Evolutionary conservation across 306 rosid genomes (phyloP), one percentile per base, ranked within the genome.

Genomic region (Crataegus laevigata): DNA sequence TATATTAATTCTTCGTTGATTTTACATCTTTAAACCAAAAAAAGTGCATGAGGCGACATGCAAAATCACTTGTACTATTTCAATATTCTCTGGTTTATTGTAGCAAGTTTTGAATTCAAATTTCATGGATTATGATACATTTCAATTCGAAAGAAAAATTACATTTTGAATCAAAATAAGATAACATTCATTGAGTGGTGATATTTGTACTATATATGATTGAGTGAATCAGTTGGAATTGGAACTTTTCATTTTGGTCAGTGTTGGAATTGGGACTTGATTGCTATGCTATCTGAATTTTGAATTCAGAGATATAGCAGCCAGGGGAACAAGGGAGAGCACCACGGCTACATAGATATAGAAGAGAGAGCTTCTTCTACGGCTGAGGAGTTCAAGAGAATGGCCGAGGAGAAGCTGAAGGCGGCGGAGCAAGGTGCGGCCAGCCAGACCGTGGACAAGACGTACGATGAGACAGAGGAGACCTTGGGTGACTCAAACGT

Each of bases 291-390:
- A 22, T 22, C 28, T 4, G 29, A 25, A 57, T 3, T 3, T 54
- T 42, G 38, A 21, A 26, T 62, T 12, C 15, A 29, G 26, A 42
- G 8, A 8, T 21, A 47, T 28, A 29, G 74, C 67, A 66, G 65
- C 71, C 67, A 57, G 75, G 72, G 17, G 52, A 54, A 73, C 22
- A 43, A 68, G 57, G 58, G 52, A 47, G 72, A 51, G 77, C 25
- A 57, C 45, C 4, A 21, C 1, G 2, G 15, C 42, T 32, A 21
- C 51, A 64, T 26, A 11, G 30, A 8, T 8, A 52, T 8, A 15
- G 65, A 71, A 65, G 81, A 81, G 40, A 68, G 81, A 67, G 86
- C 86, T 11, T 75, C 78, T 6, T 83, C 84, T 12, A 74, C 70
- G 5, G 84, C 81, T 8, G 76, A 72, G 50, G 71, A 26, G 58